Evolutionary conservation across 1,139 yeast genomes (phyloP).

Genomic region (Debaryomyces psychrophilus): DNA sequence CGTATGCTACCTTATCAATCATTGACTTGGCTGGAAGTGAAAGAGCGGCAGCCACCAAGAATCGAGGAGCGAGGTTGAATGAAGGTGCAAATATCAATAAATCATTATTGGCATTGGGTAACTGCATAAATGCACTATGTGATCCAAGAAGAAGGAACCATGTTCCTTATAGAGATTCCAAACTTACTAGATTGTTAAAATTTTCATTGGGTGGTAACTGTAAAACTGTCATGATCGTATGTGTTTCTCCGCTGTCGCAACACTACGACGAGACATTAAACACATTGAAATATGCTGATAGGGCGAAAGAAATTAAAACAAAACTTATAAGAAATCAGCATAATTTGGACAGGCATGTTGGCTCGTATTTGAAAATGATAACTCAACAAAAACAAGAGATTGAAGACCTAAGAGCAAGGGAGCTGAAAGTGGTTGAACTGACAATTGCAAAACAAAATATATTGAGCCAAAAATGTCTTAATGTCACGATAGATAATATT

Average conservation of each 20-base stretch:
- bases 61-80: slow-evolving; percentile 73
- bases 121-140: slow-evolving; percentile 90
- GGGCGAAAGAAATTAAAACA: slow-evolving; percentile 90
- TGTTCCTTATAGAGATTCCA: slow-evolving; percentile 89
- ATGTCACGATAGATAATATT: slow-evolving; percentile 44
- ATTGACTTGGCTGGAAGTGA: slow-evolving; percentile 96
- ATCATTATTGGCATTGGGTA: slow-evolving; percentile 85
- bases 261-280: slow-evolving; percentile 93
- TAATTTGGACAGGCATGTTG: slow-evolving; percentile 81
- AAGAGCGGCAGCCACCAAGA: slow-evolving; percentile 86
- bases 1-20: slow-evolving; percentile 78
- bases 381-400: slow-evolving; percentile 82
- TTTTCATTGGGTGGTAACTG: slow-evolving; percentile 95
- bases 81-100: slow-evolving; percentile 95
- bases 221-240: slow-evolving; percentile 93
- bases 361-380: slow-evolving; percentile 83
- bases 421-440: slow-evolving; percentile 42
- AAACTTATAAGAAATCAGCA: slow-evolving; percentile 76
- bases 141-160: slow-evolving; percentile 70
- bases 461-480: slow-evolving; percentile 37
- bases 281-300: slow-evolving; percentile 84
- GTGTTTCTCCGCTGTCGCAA: slow-evolving; percentile 81
- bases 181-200: slow-evolving; percentile 79
- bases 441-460: slow-evolving; percentile 34
- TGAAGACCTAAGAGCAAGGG: slow-evolving; percentile 65